phyloP scores from a whole-genome alignment of 176 grass and related monocot species.

The Rhipidocladum racemiflorum region DNA sequence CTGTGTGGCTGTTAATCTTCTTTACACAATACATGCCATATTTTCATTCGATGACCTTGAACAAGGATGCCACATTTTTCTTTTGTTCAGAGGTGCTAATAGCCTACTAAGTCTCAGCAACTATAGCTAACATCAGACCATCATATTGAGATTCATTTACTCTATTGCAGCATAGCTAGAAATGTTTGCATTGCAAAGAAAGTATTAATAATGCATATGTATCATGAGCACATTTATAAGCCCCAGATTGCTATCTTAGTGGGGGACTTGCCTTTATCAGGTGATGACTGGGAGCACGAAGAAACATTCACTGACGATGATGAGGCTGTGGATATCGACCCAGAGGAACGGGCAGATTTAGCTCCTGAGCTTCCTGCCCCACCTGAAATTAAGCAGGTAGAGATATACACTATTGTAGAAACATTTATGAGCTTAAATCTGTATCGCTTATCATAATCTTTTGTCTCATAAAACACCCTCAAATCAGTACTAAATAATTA shows the following conservation, averaged over 20 bases:
- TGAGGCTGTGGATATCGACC: slow-evolving; percentile 89
- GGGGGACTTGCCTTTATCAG: slow-evolving; percentile 35
- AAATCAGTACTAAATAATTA: slow-evolving; percentile 1
- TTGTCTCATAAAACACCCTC: not conserved
- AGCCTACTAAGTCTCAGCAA: not conserved
- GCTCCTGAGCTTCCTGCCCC: slow-evolving; percentile 97
- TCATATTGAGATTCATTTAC: slow-evolving; percentile 7
- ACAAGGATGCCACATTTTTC: not conserved
- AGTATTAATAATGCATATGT: slow-evolving; percentile 4
- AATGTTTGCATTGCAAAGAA: slow-evolving; percentile 5
- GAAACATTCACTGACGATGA: slow-evolving; percentile 97
- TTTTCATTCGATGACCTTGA: not conserved
- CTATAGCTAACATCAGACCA: not conserved
- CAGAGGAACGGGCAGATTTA: slow-evolving; percentile 90
- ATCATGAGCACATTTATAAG: slow-evolving; percentile 4
- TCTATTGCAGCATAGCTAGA: slow-evolving; percentile 1
- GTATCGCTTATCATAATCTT: not conserved
- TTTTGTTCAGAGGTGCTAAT: not conserved
- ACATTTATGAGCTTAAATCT: not conserved
- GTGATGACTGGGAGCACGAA: slow-evolving; percentile 99
- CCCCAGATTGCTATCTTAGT: slow-evolving; percentile 5
- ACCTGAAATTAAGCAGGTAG: slow-evolving; percentile 98
- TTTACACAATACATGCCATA: not conserved
- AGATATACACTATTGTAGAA: not conserved
- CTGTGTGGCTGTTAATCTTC: not conserved